Conservation (phyloP, 2,329 filamentous ascomycete species). For the Xylariaceae sp. region DNA sequence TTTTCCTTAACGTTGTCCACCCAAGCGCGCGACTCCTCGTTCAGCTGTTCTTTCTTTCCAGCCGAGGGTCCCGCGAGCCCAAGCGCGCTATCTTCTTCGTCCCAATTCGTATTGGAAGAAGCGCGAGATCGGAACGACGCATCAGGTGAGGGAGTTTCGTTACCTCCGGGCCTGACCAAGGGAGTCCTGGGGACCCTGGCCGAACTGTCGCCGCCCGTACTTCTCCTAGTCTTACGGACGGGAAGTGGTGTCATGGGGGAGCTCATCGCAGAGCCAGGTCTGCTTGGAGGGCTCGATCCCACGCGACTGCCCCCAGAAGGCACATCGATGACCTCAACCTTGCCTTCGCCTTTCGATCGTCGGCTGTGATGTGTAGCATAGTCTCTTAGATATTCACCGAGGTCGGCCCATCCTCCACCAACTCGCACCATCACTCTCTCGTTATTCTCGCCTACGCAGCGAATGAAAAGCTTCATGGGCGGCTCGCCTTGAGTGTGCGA, state of each 20-base stretch:
- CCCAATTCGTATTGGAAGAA: slow-evolving; percentile 52
- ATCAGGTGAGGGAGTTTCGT: slow-evolving; percentile 41
- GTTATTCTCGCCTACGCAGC: slow-evolving; percentile 81
- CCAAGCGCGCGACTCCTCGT: slow-evolving; percentile 72
- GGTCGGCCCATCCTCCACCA: slow-evolving; percentile 95
- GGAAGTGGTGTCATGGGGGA: slow-evolving; percentile 43
- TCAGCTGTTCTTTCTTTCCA: slow-evolving; percentile 60
- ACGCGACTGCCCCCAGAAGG: slow-evolving; percentile 27
- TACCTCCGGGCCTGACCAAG: slow-evolving; percentile 23
- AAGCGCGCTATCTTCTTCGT: slow-evolving; percentile 56
- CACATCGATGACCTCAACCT: slow-evolving; percentile 55
- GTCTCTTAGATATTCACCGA: slow-evolving; percentile 90
- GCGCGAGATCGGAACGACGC: slow-evolving; percentile 44
- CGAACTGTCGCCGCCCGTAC: slow-evolving; percentile 32
- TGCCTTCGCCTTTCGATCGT: slow-evolving; percentile 50
- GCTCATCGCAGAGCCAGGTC: slow-evolving; percentile 37
- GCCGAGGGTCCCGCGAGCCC: slow-evolving; percentile 68
- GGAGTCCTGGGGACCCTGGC: slow-evolving; percentile 41
- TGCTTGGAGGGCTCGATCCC: slow-evolving; percentile 38
- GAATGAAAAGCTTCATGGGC: slow-evolving; percentile 91
- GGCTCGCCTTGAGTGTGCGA: slow-evolving; percentile 77
- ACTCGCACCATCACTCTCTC: slow-evolving; percentile 98
- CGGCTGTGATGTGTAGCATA: slow-evolving; percentile 89
- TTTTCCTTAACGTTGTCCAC: slow-evolving; percentile 80
- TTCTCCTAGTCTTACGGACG: slow-evolving; percentile 51